phyloP scores from a whole-genome alignment of 495 filamentous ascomycete species.

The Neurospora sp. region DNA sequence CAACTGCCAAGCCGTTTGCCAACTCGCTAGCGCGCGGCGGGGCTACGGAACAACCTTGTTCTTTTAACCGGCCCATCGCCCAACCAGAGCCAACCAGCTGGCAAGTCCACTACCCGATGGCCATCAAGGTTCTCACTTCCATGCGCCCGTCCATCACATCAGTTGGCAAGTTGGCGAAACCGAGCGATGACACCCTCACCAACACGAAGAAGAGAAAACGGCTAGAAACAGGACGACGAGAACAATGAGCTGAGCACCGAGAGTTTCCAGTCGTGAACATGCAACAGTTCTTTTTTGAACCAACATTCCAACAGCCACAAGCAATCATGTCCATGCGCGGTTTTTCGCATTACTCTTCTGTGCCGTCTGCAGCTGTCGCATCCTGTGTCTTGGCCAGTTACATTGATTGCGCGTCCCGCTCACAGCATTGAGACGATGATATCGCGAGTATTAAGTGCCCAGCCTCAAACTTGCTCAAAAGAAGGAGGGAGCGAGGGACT shows the following conservation, averaged over 20 bases:
- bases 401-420: background rate
- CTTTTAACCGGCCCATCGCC: background rate
- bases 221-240: background rate
- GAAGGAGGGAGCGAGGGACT: conserved; percentile 11
- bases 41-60: background rate
- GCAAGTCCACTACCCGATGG: background rate
- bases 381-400: background rate
- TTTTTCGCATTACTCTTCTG: background rate
- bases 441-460: background rate
- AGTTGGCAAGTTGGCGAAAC: background rate
- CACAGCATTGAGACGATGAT: background rate
- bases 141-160: background rate
- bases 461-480: background rate
- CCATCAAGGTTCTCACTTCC: background rate
- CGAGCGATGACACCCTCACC: background rate
- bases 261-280: background rate
- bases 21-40: background rate
- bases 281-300: background rate
- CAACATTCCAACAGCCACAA: background rate
- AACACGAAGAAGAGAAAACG: conserved; percentile 9
- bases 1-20: background rate
- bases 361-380: background rate
- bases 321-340: background rate
- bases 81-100: background rate
- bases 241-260: background rate